Percentiles rank a stretch among this genome's conserved stretches.
phyloP scores from a whole-genome alignment of 306 rosid genomes.

The Citrullus mucosospermus region DNA sequence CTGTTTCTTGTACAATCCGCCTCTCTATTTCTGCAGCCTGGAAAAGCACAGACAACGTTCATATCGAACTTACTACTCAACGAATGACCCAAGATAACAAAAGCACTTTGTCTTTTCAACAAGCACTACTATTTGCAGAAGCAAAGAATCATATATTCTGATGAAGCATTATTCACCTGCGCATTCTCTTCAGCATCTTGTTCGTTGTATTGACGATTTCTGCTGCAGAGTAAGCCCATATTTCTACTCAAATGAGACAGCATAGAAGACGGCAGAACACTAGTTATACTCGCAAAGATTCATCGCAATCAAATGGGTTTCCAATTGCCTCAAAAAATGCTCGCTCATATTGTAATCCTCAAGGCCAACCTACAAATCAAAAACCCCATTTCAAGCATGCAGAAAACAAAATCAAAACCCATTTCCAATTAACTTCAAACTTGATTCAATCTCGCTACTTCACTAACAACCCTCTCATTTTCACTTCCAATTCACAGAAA shows the following conservation, averaged over 20 bases:
- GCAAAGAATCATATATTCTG: neutral
- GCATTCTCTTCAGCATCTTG: slow-evolving; percentile 68
- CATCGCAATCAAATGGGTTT: slow-evolving; percentile 19
- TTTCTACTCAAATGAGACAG: slow-evolving; percentile 49
- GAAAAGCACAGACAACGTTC: slow-evolving; percentile 18
- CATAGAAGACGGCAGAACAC: slow-evolving; percentile 40
- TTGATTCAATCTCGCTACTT: neutral
- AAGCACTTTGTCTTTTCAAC: neutral
- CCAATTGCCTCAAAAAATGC: slow-evolving; percentile 20
- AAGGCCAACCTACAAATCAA: slow-evolving; percentile 28
- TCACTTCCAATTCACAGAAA: neutral
- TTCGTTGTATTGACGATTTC: slow-evolving; percentile 51
- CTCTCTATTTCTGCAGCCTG: slow-evolving; percentile 91
- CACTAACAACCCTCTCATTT: neutral
- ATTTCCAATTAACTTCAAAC: neutral
- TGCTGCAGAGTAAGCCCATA: slow-evolving; percentile 96
- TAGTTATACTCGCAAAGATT: slow-evolving; percentile 36
- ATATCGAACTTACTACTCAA: slow-evolving; percentile 10
- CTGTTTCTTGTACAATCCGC: slow-evolving; percentile 84
- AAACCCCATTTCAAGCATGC: slow-evolving; percentile 20
- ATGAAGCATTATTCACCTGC: slow-evolving; percentile 37
- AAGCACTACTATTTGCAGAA: neutral
- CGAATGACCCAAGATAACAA: neutral
- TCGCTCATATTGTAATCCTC: slow-evolving; percentile 11
- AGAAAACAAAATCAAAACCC: neutral